phyloP scores from a whole-genome alignment of 495 filamentous ascomycete species.

The Paragyromitra xinjiangensis region DNA sequence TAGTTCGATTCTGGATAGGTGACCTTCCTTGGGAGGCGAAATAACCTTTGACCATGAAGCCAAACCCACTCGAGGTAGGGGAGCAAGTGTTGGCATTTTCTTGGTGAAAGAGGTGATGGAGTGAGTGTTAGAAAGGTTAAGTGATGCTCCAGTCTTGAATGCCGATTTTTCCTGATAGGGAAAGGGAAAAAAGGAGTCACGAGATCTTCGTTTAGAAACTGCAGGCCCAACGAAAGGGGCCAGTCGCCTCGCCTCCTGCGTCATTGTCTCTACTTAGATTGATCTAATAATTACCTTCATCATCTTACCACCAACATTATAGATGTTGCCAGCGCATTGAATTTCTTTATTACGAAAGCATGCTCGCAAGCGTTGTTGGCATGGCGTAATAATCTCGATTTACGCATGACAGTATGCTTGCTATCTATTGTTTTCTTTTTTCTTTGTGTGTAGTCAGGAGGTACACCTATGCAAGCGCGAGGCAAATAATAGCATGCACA shows the following conservation, averaged over 20 bases:
- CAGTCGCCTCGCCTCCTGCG: background rate
- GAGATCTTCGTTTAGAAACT: background rate
- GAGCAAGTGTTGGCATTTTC: background rate
- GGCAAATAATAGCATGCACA: slow-evolving; percentile 2
- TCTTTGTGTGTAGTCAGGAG: slow-evolving; percentile 1
- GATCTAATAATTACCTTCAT: slow-evolving; percentile 1
- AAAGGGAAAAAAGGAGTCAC: background rate
- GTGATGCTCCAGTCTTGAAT: background rate
- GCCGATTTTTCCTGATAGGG: no score
- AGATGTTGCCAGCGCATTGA: slow-evolving; percentile 18
- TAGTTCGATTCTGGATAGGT: background rate
- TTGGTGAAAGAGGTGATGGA: background rate
- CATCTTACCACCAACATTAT: slow-evolving; percentile 7
- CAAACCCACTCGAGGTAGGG: background rate
- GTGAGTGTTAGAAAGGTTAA: background rate
- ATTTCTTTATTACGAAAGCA: slow-evolving; percentile 10
- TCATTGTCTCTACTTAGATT: background rate
- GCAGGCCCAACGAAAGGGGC: background rate
- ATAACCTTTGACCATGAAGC: background rate
- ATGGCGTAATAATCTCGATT: slow-evolving; percentile 20
- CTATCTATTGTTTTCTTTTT: slow-evolving; percentile 1
- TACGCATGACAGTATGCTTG: slow-evolving; percentile 3
- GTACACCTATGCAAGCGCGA: background rate
- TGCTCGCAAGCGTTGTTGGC: slow-evolving; percentile 15
- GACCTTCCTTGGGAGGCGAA: background rate